Evolutionary conservation across 148 eudicot genomes (phyloP).

Genomic region (Oxyria digyna): DNA sequence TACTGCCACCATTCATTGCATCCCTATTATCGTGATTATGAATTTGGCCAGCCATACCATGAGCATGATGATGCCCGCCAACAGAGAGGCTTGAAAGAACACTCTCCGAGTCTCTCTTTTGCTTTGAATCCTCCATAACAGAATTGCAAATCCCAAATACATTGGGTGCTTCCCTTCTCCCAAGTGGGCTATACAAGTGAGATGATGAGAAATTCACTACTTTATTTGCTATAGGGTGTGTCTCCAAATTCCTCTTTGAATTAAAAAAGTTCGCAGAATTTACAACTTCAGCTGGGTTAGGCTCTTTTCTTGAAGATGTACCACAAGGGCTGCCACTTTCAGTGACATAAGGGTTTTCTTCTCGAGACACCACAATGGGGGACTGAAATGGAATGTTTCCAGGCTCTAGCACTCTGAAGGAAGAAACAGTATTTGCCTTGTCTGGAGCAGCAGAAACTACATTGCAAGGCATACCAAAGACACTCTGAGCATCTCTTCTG

Average conservation of each 20-base stretch:
- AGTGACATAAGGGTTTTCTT: constrained; percentile 9
- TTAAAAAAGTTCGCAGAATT: constrained; percentile 19
- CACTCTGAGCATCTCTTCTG: constrained; percentile 19
- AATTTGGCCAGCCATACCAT: constrained; percentile 14
- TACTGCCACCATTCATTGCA: constrained; percentile 21
- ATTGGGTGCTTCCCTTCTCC: constrained; percentile 22
- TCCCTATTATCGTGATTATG: constrained; percentile 20
- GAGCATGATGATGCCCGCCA: constrained; percentile 24
- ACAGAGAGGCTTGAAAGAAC: constrained; percentile 24
- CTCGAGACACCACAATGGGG: neutral
- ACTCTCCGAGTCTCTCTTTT: constrained; percentile 25
- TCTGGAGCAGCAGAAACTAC: constrained; percentile 15
- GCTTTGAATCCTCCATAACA: constrained; percentile 25
- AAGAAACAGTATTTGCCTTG: constrained; percentile 14
- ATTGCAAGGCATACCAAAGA: constrained; percentile 17
- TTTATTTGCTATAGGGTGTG: constrained; percentile 13
- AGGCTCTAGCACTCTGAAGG: constrained; percentile 17
- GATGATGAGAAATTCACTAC: constrained; percentile 20
- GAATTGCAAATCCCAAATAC: constrained; percentile 20
- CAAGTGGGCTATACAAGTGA: constrained; percentile 25
- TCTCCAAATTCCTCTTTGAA: constrained; percentile 22
- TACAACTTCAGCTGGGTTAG: constrained; percentile 21
- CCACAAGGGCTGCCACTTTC: constrained; percentile 13
- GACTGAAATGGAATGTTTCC: constrained; percentile 13
- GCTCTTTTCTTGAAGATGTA: constrained; percentile 21